These are phyloP conservation scores for Umbelopsis sp. DNA, from an alignment of 192 early-diverging fungal species.

Conservation along the genomic window DNA sequence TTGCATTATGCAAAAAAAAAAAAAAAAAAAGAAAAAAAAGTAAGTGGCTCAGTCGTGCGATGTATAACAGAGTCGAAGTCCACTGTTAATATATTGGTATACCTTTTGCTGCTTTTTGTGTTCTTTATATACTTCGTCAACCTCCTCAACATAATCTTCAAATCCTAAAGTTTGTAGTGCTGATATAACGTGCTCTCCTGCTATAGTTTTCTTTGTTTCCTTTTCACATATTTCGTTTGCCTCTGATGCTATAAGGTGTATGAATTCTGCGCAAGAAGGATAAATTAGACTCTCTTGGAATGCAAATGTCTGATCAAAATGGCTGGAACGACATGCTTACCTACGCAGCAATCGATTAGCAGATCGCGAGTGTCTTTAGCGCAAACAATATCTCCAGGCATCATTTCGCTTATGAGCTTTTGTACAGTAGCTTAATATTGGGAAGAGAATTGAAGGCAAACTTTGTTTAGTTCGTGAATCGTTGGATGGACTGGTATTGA, in stretches of 20 bases:
- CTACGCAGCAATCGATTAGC: conserved; percentile 93
- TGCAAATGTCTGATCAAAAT: neutral
- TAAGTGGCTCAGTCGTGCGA: neutral
- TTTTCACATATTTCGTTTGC: conserved; percentile 98
- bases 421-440: conserved; percentile 75
- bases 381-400: conserved; percentile 87
- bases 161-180: conserved; percentile 92
- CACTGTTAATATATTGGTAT: neutral
- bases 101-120: conserved; percentile 86
- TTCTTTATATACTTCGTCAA: conserved; percentile 86
- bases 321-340: conserved; percentile 39
- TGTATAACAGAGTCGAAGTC: neutral
- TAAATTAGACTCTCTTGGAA: conserved; percentile 3
- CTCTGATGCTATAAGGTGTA: conserved; percentile 91
- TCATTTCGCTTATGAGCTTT: conserved; percentile 95
- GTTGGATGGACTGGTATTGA: too few relatives aligned
- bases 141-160: conserved; percentile 87
- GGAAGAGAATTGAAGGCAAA: neutral
- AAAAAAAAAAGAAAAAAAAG: too few relatives aligned
- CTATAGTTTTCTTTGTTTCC: conserved; percentile 95
- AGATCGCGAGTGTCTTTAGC: conserved; percentile 97
- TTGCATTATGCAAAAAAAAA: neutral
- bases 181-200: conserved; percentile 91
- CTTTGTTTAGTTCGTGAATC: too few relatives aligned
- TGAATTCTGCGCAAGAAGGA: conserved; percentile 71